Evolutionary conservation across 371 early-diverging fungal species (phyloP), one percentile per base, ranked within the genome.

Genomic region (Syncephalastrum contaminatum): DNA sequence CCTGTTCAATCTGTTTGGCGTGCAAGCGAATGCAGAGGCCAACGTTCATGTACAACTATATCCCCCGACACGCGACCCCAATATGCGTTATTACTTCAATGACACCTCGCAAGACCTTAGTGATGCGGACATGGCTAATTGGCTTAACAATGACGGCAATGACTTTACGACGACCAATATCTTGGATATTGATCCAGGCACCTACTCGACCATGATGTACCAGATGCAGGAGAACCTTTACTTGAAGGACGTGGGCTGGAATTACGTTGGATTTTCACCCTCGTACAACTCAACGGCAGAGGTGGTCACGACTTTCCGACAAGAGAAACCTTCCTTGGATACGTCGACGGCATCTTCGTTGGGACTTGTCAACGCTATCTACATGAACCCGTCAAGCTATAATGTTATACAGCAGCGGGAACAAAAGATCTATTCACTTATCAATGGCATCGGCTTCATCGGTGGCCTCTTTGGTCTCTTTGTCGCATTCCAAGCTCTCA

Each of bases 391-490:
- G 16, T 44, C n/a, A 1, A 47, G 40, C 0, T 69, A 56, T 18
- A 22, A 44, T 4, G 39, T 36, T 3, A 51, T 53, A 3, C 48
- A 43, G 5, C 19, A 51, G 14, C 51, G 25, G 0, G 70, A 73
- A 19, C 64, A 65, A 40, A 63, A 62, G 43, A 60, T 63, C 3
- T 70, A 55, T 18, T 50, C 67, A 2, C 52, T 73, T 0, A 18
- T 73, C 0, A 65, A 57, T 13, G 70, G 62, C 0, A 45, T 68
- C 25, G 73, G 67, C 4, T 63, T 63, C 8, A 49, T 60, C 1
- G 73, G 73, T 59, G 73, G 73, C 54, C 59, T 73, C 0, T 63
- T 67, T 21, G 63, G 70, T 21, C 43, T 73, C 2, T 63, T 73
- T n/a, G 47, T 73, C 18, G 59, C 62, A 0, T 41, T 73, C 18